Percentiles rank a stretch among this genome's conserved stretches.
phyloP scores from a whole-genome alignment of 352 stramenopile genomes.

The Globisporangium radiosum region DNA sequence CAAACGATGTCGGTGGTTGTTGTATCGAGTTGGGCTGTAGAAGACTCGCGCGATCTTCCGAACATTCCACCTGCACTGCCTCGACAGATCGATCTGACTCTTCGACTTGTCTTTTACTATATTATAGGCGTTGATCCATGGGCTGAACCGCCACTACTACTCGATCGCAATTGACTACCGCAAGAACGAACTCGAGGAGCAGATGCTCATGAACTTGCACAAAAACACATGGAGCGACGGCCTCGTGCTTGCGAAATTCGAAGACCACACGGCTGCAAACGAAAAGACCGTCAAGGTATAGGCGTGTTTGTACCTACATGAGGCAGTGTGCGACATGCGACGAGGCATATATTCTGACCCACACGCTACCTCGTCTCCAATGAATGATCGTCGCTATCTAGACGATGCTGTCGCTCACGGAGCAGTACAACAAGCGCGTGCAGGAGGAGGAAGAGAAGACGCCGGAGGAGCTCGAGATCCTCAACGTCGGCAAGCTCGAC shows the following conservation, averaged over 20 bases:
- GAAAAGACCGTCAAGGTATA: constrained; percentile 87
- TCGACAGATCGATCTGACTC: too few species aligned
- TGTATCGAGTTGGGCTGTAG: too few species aligned
- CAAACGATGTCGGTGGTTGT: too few species aligned
- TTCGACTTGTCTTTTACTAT: constrained; percentile 2
- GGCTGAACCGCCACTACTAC: constrained; percentile 99
- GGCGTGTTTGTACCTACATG: not conserved
- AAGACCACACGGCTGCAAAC: constrained; percentile 92
- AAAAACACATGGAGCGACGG: constrained; percentile 97
- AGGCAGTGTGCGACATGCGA: too few species aligned
- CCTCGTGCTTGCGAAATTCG: constrained; percentile 93
- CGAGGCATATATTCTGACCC: too few species aligned
- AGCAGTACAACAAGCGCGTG: constrained; percentile 95
- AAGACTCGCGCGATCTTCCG: too few species aligned
- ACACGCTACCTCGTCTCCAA: not conserved
- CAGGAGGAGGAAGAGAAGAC: constrained; percentile 97
- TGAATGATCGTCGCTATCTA: constrained; percentile 3
- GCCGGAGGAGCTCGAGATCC: constrained; percentile 93
- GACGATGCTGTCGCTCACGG: constrained; percentile 93
- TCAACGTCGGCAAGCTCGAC: constrained; percentile 98
- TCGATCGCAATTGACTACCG: constrained; percentile 96
- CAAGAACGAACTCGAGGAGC: constrained; percentile 99
- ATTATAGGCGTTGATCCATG: constrained; percentile 93
- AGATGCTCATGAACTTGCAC: constrained; percentile 99
- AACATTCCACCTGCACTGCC: too few species aligned